Base-by-base conservation (phyloP, 345 rosid genomes). In the Theobroma cacao region DNA sequence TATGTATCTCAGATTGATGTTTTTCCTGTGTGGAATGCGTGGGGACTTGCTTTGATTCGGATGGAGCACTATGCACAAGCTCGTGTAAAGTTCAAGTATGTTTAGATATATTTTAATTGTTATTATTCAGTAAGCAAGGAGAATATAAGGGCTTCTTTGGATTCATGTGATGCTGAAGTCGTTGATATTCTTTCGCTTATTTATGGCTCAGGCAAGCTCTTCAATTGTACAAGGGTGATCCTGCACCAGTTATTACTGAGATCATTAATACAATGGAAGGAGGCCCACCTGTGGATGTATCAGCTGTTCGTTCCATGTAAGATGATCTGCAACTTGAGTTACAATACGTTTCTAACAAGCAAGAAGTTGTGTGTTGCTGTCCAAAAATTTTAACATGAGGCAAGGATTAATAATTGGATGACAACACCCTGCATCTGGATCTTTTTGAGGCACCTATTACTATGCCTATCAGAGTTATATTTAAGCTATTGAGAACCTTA, bases 1-100 rank as follows among this genome's bases (percentile, higher is more conserved):
- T 52, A 48, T 79, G 69, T 79, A 40, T 82, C 77, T 81, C 90
- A 95, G 99, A 91, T 95, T 83, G 98, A 95, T 82, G 93, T 89
- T 80, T 90, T 92, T 81, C 99, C 94, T 9, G 99, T 92, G 52
- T 95, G 99, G 99, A 95, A 86, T 86, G 98, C 98, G 24, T 95
- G 99, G 99, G 99, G 99, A 48, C 98, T 91, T 88, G 99, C 99
- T 84, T 90, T 95, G 82, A 85, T 95, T 79, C 91, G 90, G 87
- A 92, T 89, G 90, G 99, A 92, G 82, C 99, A 87, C 83, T 93
- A 95, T 77, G 87, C 85, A 0, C 99, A 95, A 87, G 98, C 99
- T 84, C 92, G 94, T 47, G 96, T 92, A 52, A 95, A 95, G 87
- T 95, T 95, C 88, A 95, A 90, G 99, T 95, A 90, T 18, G 91